phyloP scores from a whole-genome alignment of 1,284 basidiomycete species.

The Moesziomyces globuligerus region DNA sequence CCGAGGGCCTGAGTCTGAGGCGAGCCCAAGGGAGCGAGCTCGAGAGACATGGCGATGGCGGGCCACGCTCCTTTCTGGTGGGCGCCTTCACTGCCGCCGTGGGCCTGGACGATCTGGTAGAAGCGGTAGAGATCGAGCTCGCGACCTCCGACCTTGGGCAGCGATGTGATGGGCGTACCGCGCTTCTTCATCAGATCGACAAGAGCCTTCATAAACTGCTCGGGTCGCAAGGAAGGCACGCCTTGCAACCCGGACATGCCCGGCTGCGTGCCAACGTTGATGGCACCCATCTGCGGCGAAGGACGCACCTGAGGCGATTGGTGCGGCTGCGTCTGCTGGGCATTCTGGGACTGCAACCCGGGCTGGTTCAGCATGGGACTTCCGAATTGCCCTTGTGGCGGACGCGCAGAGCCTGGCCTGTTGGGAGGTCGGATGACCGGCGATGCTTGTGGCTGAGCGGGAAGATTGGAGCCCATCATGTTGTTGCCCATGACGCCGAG shows the following conservation, averaged over 20 bases:
- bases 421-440: conserved; percentile 42
- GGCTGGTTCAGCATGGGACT: conserved; percentile 44
- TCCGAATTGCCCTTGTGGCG: conserved; percentile 39
- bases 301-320: conserved; percentile 40
- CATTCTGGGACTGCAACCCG: conserved; percentile 19
- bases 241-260: conserved; percentile 40
- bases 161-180: conserved; percentile 51
- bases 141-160: conserved; percentile 53
- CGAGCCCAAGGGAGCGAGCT: conserved; percentile 49
- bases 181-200: conserved; percentile 59
- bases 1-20: conserved; percentile 52
- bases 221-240: conserved; percentile 45
- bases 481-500: conserved; percentile 18
- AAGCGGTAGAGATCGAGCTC: conserved; percentile 60
- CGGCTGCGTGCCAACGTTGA: conserved; percentile 22
- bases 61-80: conserved; percentile 58
- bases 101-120: conserved; percentile 59
- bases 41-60: conserved; percentile 55
- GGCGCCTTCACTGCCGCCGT: conserved; percentile 61
- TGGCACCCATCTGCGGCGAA: conserved; percentile 36
- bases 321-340: conserved; percentile 28
- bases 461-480: conserved; percentile 18
- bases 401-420: conserved; percentile 38
- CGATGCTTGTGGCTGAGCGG: conserved; percentile 32
- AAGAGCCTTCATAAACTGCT: conserved; percentile 63